These are phyloP conservation scores for Verticillium dahliae DNA, from an alignment of 2,329 filamentous ascomycete species.

Conservation along the genomic window DNA sequence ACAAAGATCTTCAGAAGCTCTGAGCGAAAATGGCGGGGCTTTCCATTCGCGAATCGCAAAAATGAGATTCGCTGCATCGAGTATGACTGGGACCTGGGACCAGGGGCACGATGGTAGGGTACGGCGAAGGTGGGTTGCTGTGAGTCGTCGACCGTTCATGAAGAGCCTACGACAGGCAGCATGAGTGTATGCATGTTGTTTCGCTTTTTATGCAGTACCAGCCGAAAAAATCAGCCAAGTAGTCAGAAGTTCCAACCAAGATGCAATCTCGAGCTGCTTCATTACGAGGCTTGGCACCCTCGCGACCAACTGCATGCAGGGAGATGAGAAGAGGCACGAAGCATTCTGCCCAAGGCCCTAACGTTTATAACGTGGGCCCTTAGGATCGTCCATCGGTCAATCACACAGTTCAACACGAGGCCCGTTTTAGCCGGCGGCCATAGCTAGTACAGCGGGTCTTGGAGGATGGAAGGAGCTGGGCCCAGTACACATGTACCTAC, in stretches of 20 bases:
- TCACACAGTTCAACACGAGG: background rate
- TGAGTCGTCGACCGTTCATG: no score
- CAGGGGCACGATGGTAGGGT: background rate
- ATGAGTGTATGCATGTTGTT: background rate
- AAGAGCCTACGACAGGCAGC: background rate
- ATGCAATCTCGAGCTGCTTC: background rate
- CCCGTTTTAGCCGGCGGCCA: background rate
- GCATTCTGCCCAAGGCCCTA: background rate
- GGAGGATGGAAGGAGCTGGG: background rate
- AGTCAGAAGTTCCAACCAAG: background rate
- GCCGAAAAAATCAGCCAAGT: no score
- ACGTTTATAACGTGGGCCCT: background rate
- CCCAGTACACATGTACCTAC: no score
- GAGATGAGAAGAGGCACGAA: background rate
- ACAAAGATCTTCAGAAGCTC: no score
- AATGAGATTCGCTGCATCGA: background rate
- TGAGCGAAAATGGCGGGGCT: no score
- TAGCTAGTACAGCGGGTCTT: background rate
- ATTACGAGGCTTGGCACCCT: background rate
- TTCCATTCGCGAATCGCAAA: no score
- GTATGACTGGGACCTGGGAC: background rate
- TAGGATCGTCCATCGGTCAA: background rate
- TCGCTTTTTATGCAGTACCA: background rate
- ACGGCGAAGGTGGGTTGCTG: no score
- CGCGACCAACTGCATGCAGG: background rate